These are phyloP conservation scores for Kuraishia molischiana DNA, from an alignment of 805 yeast species.

Conservation along the genomic window DNA sequence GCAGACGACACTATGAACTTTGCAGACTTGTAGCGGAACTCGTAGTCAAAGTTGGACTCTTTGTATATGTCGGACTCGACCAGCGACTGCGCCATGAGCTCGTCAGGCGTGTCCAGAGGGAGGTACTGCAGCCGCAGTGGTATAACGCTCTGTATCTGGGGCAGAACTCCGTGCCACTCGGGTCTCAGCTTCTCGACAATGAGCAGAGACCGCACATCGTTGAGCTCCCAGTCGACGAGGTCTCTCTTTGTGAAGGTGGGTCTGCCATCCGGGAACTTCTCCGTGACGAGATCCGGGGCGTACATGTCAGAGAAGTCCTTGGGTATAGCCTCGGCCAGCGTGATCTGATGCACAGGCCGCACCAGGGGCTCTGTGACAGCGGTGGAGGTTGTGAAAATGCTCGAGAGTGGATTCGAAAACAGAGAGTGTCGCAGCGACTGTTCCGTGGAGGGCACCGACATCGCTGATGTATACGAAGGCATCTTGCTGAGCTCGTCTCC, in stretches of 20 bases:
- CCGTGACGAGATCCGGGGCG: constrained; percentile 40
- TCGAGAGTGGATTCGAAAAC: not conserved
- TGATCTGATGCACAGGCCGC: not conserved
- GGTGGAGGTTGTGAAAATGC: not conserved
- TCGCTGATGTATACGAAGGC: not conserved
- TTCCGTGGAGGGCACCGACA: not conserved
- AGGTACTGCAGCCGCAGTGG: constrained; percentile 19
- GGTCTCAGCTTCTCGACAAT: constrained; percentile 39
- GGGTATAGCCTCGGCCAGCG: constrained; percentile 38
- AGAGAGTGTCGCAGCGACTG: not conserved
- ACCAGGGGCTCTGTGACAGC: not conserved
- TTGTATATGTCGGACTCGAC: constrained; percentile 54
- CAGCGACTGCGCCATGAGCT: constrained; percentile 34
- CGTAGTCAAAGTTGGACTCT: constrained; percentile 48
- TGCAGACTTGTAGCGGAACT: constrained; percentile 51
- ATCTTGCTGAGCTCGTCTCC: not conserved
- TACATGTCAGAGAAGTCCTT: constrained; percentile 43
- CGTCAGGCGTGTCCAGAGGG: constrained; percentile 43
- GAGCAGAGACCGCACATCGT: constrained; percentile 57
- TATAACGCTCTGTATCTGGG: constrained; percentile 21
- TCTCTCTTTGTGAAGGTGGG: constrained; percentile 55
- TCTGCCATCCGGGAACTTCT: constrained; percentile 45
- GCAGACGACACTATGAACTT: constrained; percentile 51
- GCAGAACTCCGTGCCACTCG: constrained; percentile 48
- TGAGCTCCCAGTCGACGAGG: constrained; percentile 60